Evolutionary conservation across 1,139 yeast genomes (phyloP), one percentile per base, ranked within the genome.

Genomic region (Candida anutae): DNA sequence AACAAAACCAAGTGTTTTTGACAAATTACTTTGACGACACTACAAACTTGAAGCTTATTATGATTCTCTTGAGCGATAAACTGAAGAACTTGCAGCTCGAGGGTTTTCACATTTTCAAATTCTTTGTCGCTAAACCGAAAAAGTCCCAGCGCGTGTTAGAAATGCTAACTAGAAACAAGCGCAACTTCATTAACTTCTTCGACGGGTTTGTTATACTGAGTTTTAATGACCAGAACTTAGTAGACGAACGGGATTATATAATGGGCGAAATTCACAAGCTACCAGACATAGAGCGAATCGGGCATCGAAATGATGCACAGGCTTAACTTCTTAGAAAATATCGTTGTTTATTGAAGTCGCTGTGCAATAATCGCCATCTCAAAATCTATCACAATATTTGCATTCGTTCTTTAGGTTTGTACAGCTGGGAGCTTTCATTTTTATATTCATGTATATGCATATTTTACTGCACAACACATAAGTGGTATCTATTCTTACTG

Each of bases 111-210:
- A 80, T 90, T 21, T 90, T 90, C 59, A 90, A 90, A 54, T 83
- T 79, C 23, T 85, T 90, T 55, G 88, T 87, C 20, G 98, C 96
- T 5, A 90, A 90, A 51, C 98, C 98, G 5, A 78, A 81, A 40
- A 88, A 88, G 52, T 69, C 87, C 2, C 85, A 78, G 47, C 75
- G 80, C 8, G 77, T 90, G 3, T 60, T 72, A 34, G 96, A 88
- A 50, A 82, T 90, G 14, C 61, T 90, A 40, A 73, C 77, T 24
- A 87, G 87, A 46, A 90, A 90, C 52, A 77, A 85, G 46, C 78
- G 71, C 28, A 83, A 83, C 46, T 69, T 90, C 36, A 55, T 88
- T 25, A 65, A 67, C 21, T 85, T 84, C 50, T 69, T 90, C 36
- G 69, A 70, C 28, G 69, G 66, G 18, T 84, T 87, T 48, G 81